Evolutionary conservation across 2,329 filamentous ascomycete species (phyloP).

Genomic region (Epichloe coenophiala): DNA sequence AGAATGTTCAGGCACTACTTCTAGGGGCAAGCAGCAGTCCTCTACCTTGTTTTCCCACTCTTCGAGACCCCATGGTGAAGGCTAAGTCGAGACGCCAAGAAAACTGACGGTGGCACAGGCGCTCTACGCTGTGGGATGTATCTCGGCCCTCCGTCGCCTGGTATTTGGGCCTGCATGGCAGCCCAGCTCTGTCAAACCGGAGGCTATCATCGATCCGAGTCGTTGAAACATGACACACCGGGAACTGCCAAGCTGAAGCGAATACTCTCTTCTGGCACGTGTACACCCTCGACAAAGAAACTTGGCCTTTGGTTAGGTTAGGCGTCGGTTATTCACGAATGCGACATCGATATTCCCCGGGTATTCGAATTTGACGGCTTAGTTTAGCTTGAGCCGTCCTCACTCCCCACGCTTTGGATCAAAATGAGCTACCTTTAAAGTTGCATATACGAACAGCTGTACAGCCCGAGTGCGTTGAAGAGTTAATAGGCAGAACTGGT

Average conservation of each 20-base stretch:
- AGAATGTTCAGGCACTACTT: constrained; percentile 45
- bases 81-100: background rate
- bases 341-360: constrained; percentile 39
- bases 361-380: constrained; percentile 29
- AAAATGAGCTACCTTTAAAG: constrained; percentile 42
- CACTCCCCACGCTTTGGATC: constrained; percentile 41
- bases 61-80: too few species aligned
- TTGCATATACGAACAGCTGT: constrained; percentile 43
- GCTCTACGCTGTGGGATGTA: constrained; percentile 45
- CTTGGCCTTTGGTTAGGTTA: constrained; percentile 46
- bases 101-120: constrained; percentile 25
- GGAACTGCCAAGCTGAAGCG: constrained; percentile 22
- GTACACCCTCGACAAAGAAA: constrained; percentile 43
- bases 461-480: constrained; percentile 34
- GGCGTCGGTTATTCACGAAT: constrained; percentile 43
- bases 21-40: constrained; percentile 33
- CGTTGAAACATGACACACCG: constrained; percentile 19
- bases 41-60: background rate
- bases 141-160: constrained; percentile 51
- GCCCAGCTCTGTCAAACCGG: constrained; percentile 47
- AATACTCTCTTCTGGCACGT: constrained; percentile 35
- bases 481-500: constrained; percentile 26
- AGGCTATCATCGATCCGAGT: constrained; percentile 41
- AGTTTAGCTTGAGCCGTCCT: constrained; percentile 15
- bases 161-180: constrained; percentile 44